These are phyloP conservation scores for Colletotrichum sp. DNA, from an alignment of 2,329 filamentous ascomycete species.

Conservation along the genomic window DNA sequence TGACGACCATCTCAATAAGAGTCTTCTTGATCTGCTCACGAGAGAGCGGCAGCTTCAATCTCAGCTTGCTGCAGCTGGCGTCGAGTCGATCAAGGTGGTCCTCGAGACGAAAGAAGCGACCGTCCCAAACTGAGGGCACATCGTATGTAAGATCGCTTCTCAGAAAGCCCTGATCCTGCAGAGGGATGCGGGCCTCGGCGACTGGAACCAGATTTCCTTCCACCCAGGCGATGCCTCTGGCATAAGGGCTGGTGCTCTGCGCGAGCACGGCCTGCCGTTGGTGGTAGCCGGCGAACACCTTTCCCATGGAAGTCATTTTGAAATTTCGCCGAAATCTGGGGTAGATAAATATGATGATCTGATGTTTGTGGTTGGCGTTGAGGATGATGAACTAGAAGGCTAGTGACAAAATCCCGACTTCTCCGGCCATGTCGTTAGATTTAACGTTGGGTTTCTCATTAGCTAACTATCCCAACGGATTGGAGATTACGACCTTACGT, in stretches of 20 bases:
- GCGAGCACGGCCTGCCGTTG: background rate
- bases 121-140: slow-evolving; percentile 56
- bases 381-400: background rate
- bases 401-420: background rate
- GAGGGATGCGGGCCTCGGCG: slow-evolving; percentile 51
- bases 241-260: slow-evolving; percentile 35
- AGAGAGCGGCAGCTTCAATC: slow-evolving; percentile 46
- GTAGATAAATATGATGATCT: background rate
- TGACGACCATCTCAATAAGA: slow-evolving; percentile 48
- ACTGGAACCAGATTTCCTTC: slow-evolving; percentile 47
- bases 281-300: slow-evolving; percentile 29
- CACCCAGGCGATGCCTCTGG: slow-evolving; percentile 53
- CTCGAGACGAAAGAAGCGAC: slow-evolving; percentile 55
- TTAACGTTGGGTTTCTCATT: background rate
- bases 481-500: background rate
- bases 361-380: background rate
- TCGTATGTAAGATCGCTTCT: slow-evolving; percentile 59
- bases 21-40: slow-evolving; percentile 41
- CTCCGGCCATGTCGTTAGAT: background rate
- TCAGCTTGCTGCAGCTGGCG: slow-evolving; percentile 49
- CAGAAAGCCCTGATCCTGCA: slow-evolving; percentile 57
- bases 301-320: slow-evolving; percentile 47
- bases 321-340: fast-evolving
- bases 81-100: slow-evolving; percentile 51
- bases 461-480: background rate